Percentiles rank a stretch among this genome's conserved stretches.
Evolutionary conservation across 2,329 filamentous ascomycete species (phyloP).

Genomic region (Juglanconis juglandina): DNA sequence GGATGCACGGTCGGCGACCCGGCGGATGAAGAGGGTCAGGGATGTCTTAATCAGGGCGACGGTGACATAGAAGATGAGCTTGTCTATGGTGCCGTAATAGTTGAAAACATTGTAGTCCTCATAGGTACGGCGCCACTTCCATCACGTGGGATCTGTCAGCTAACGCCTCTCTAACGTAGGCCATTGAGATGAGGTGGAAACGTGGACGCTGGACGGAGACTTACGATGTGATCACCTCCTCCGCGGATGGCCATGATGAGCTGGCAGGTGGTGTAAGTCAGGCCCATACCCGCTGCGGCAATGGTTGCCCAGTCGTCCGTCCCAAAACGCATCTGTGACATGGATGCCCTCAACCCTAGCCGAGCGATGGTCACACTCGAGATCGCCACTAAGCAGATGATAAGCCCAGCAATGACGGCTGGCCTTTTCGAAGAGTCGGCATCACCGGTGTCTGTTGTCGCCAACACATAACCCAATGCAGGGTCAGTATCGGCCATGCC

Average conservation of each 20-base stretch:
- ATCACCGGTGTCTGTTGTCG: slow-evolving; percentile 20
- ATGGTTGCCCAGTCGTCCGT: slow-evolving; percentile 32
- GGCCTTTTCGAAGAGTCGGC: slow-evolving; percentile 25
- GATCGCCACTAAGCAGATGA: slow-evolving; percentile 28
- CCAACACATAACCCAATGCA: slow-evolving; percentile 20
- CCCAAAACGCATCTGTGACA: slow-evolving; percentile 27
- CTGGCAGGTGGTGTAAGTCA: slow-evolving; percentile 11
- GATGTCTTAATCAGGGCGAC: slow-evolving; percentile 35
- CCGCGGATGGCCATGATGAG: neutral
- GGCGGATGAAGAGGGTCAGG: slow-evolving; percentile 34
- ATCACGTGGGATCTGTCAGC: neutral
- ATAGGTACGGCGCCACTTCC: slow-evolving; percentile 30
- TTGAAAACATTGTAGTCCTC: slow-evolving; percentile 27
- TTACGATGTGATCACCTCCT: slow-evolving; percentile 5
- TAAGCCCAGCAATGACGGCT: slow-evolving; percentile 26
- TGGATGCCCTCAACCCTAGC: slow-evolving; percentile 25
- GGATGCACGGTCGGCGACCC: slow-evolving; percentile 30
- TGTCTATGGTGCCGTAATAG: slow-evolving; percentile 22
- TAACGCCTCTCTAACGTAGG: slow-evolving; percentile 19
- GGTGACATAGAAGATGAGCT: slow-evolving; percentile 27
- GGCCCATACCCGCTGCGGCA: slow-evolving; percentile 23
- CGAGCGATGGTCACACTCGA: slow-evolving; percentile 26
- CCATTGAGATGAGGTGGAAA: slow-evolving; percentile 20
- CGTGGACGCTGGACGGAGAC: neutral
- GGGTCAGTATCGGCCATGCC: slow-evolving; percentile 21